Base-by-base conservation (phyloP, 2,329 filamentous ascomycete species). In the Emmonsia crescens region DNA sequence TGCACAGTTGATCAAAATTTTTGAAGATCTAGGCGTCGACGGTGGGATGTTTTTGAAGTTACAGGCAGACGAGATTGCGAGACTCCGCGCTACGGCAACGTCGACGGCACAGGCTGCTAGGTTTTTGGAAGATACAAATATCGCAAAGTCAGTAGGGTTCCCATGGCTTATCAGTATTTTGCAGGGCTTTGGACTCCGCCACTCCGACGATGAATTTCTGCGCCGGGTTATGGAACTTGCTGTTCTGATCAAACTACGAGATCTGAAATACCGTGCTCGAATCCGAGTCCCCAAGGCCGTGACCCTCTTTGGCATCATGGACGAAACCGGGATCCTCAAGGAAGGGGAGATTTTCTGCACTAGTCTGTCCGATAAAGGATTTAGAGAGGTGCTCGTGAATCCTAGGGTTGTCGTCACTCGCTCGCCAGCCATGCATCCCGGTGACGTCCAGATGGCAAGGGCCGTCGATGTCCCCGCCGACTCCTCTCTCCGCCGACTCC, bases 221-320 rank as follows among this genome's bases (percentile, higher is more conserved):
- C 83, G 83, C n/a, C 80, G 83, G 1, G 77, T 87, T 0, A 80
- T 94, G 0, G 88, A 94, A 67, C 81, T 89, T 9, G 79, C 85
- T 8, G 79, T 92, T 0, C 75, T 94, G n/a, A 78, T 82, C 1
- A 86, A 89, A 65, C 76, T 96, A 3, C 83, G 89, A 3, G 79
- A 88, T 33, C 75, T 96, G 44, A 96, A 95, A 71, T 85, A 94
- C 74, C 88, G 87, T 60, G 85, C 88, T 0, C 83, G 89, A 0
- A 94, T 95, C 40, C 86, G 83, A 0, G 82, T 96, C 0, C 73
- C 81, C 0, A 72, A 86, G 19, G 91, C 89, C 0, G 81, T 86
- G n/a, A 91, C 89, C 0, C 78, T 95, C 0, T 91, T 91, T 66
- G 91, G 91, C 0, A 80, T 95, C 58, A 89, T 94, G 83, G 91